These are phyloP conservation scores for Pinus albicaulis DNA, from an alignment of 75 land plant species.

Conservation along the genomic window DNA sequence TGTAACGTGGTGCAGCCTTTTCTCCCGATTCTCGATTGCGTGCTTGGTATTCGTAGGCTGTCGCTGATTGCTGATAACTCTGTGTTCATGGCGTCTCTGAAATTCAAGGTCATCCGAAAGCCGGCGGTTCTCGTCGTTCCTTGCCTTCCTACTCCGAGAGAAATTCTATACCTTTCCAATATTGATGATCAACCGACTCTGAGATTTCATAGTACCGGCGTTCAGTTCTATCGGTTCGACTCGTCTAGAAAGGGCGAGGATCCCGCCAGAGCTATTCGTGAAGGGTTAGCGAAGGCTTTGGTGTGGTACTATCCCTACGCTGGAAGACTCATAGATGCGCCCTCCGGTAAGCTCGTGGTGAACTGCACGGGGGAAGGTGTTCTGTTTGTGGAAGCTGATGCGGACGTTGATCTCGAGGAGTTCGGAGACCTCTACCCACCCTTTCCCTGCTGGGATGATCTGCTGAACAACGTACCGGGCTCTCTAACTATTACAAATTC, in stretches of 20 bases:
- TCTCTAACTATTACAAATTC: too few species aligned
- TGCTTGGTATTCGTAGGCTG: too few species aligned
- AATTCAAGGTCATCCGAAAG: too few species aligned
- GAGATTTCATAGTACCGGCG: slow-evolving; percentile 17
- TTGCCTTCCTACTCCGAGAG: slow-evolving; percentile 23
- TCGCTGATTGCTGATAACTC: too few species aligned
- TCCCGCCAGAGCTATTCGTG: not conserved
- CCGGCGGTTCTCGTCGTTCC: slow-evolving; percentile 24
- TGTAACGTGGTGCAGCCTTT: too few species aligned
- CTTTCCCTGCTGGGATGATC: slow-evolving; percentile 28
- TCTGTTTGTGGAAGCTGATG: too few species aligned
- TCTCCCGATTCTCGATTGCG: too few species aligned
- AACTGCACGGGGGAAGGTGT: too few species aligned
- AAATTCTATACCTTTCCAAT: slow-evolving; percentile 29
- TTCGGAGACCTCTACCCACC: slow-evolving; percentile 44
- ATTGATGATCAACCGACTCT: slow-evolving; percentile 48
- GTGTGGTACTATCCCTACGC: slow-evolving; percentile 67
- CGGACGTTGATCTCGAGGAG: slow-evolving; percentile 19
- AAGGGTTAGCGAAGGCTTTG: slow-evolving; percentile 36
- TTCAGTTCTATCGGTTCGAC: too few species aligned
- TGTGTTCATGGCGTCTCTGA: not conserved
- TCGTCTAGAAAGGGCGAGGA: too few species aligned
- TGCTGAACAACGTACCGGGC: slow-evolving; percentile 9
- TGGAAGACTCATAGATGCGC: slow-evolving; percentile 38
- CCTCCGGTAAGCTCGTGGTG: not conserved